Conservation (phyloP, 2,329 filamentous ascomycete species). For the Capronia epimyces region DNA sequence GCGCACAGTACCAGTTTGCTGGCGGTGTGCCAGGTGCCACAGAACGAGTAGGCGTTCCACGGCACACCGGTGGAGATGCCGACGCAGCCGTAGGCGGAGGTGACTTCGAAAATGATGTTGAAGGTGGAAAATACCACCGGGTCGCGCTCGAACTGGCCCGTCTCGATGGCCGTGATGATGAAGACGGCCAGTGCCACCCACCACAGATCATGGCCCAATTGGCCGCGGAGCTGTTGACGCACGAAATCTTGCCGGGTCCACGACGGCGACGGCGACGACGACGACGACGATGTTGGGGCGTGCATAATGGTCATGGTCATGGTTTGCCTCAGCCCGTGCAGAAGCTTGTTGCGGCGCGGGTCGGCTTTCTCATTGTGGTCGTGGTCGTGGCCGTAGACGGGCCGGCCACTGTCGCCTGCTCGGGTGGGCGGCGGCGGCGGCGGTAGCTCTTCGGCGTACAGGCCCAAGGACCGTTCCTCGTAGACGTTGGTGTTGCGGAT, state of each 20-base stretch:
- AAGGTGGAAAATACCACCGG: constrained; percentile 54
- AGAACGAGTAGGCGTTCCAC: constrained; percentile 43
- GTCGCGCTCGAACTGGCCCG: constrained; percentile 48
- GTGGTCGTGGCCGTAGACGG: not conserved
- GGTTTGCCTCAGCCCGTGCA: constrained; percentile 13
- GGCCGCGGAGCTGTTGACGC: constrained; percentile 56
- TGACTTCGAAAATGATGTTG: constrained; percentile 49
- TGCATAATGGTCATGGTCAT: constrained; percentile 17
- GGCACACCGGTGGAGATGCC: constrained; percentile 46
- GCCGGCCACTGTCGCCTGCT: not conserved
- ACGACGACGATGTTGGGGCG: not conserved
- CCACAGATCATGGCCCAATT: constrained; percentile 64
- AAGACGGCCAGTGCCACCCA: constrained; percentile 58
- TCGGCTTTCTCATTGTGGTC: not conserved
- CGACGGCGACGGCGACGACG: not conserved
- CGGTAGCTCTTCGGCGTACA: constrained; percentile 42
- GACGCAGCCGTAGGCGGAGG: constrained; percentile 41
- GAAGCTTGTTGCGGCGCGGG: not conserved
- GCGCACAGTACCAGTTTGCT: constrained; percentile 52
- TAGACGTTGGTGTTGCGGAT: constrained; percentile 74
- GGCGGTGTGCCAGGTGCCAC: constrained; percentile 44
- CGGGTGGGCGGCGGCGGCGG: not conserved
- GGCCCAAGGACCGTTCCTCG: constrained; percentile 61
- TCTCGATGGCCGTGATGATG: constrained; percentile 57
- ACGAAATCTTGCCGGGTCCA: constrained; percentile 46